These are phyloP conservation scores for Pseudopyricularia cyperi DNA, from an alignment of 2,329 filamentous ascomycete species.

Conservation along the genomic window DNA sequence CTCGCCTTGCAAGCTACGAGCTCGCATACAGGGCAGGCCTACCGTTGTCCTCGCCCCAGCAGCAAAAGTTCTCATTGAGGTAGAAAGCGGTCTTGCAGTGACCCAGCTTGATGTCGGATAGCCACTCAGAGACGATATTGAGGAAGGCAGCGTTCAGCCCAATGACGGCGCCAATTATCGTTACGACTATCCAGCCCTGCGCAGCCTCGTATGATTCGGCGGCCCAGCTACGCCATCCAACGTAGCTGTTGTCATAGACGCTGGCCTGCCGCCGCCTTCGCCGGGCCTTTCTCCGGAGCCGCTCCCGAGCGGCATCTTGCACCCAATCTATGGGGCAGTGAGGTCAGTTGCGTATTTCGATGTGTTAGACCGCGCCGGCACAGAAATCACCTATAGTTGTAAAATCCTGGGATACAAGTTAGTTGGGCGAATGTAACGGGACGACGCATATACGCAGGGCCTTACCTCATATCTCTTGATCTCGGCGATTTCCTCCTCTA, in stretches of 20 bases:
- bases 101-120: constrained; percentile 91
- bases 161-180: constrained; percentile 82
- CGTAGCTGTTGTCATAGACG: constrained; percentile 53
- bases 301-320: constrained; percentile 87
- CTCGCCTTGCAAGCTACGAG: not conserved
- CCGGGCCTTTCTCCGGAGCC: constrained; percentile 64
- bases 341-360: constrained; percentile 6
- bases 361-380: not conserved
- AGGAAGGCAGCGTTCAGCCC: constrained; percentile 85
- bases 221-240: constrained; percentile 68
- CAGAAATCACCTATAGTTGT: constrained; percentile 63
- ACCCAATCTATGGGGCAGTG: constrained; percentile 65
- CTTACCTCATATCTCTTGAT: constrained; percentile 87
- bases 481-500: constrained; percentile 90
- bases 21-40: constrained; percentile 9
- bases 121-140: constrained; percentile 94
- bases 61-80: constrained; percentile 94
- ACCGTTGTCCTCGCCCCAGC: constrained; percentile 88
- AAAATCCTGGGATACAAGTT: constrained; percentile 51
- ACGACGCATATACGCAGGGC: not conserved
- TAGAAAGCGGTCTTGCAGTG: constrained; percentile 94
- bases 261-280: constrained; percentile 54
- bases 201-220: constrained; percentile 88
- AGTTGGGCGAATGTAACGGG: not conserved
- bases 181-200: constrained; percentile 96